Evolutionary conservation across 2,329 filamentous ascomycete species (phyloP).

Genomic region (Fusarium dimerum): DNA sequence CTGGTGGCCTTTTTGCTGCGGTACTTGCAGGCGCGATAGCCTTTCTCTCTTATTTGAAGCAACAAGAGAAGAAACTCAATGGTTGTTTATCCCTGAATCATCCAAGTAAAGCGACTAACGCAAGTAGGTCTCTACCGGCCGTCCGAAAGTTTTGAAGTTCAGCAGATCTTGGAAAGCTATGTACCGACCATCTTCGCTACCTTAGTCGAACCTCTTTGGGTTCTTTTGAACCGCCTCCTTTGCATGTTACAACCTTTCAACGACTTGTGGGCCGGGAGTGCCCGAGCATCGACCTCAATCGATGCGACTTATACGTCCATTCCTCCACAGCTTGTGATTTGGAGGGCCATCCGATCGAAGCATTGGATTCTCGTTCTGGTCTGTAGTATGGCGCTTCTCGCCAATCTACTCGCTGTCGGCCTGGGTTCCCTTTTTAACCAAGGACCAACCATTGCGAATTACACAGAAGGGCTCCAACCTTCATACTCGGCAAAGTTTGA

Average conservation of each 20-base stretch:
- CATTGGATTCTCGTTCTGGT: conserved; percentile 51
- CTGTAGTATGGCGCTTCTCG: conserved; percentile 48
- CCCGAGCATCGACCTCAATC: conserved; percentile 38
- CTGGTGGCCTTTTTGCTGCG: conserved; percentile 16
- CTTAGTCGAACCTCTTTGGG: conserved; percentile 57
- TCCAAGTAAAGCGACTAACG: too few species aligned
- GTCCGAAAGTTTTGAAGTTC: conserved; percentile 33
- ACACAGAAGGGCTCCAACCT: conserved; percentile 15
- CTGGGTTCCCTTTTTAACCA: conserved; percentile 54
- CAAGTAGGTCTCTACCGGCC: too few species aligned
- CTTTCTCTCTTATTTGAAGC: conserved; percentile 25
- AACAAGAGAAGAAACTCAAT: conserved; percentile 12
- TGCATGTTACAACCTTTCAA: conserved; percentile 58
- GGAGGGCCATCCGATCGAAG: conserved; percentile 42
- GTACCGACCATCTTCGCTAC: conserved; percentile 57
- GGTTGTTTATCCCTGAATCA: too few species aligned
- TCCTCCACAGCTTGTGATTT: conserved; percentile 53
- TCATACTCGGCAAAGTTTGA: conserved; percentile 18
- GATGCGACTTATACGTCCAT: conserved; percentile 53
- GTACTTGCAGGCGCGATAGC: conserved; percentile 15
- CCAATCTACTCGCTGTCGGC: conserved; percentile 55
- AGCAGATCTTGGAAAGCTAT: conserved; percentile 47
- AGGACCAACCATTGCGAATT: background rate
- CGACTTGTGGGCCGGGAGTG: conserved; percentile 43
- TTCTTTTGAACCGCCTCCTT: conserved; percentile 52